Base-by-base conservation (phyloP, 108 stramenopile genomes). In the Mediolabrus comicus region DNA sequence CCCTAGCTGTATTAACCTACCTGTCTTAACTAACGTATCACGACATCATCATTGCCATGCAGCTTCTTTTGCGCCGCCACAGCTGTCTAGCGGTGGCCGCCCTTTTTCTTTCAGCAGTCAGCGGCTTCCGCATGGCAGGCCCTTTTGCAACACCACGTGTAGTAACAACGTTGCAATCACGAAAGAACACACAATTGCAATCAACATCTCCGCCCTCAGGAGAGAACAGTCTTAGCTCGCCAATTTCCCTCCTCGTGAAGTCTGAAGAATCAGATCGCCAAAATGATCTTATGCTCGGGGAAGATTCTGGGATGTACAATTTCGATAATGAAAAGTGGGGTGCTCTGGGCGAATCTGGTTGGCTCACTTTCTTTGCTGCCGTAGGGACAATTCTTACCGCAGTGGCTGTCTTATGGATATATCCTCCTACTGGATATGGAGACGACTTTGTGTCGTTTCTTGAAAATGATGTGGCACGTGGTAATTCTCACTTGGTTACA, bases 401-500 rank as follows among this genome's bases (percentile, higher is more conserved):
- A 4, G 90, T 94, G 36, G 82, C 84, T 25, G 79, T 83, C 11
- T 53, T 91, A 3, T 94, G 92, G 92, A 65, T 94, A 10, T 70
- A 80, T 53, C 90, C 88, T 26, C 54, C 80, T 2, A 86, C 85
- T 12, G 83, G 83, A 25, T 83, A 66, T 39, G 86, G 89, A 10
- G 95, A 97, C 68, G 90, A 88, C 51, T 95, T 96, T 79, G 66
- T 92, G 12, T 59, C 78, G 3, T 74, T 59, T 3, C 33, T 96
- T 26, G 83, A 87, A 71, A 65, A 59, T 0, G 70, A 73, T 34
- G 67, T 84, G 4, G 85, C 90, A 1, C 74, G 81, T 16, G 90
- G 87, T n/a, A 77, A 91, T 71, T 58, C 82, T 16, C 80, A 84
- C 51, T 16, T 81, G 10, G 85, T 84, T 1, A 82, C 92, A 0